These are phyloP conservation scores for Aspergillus haitiensis DNA, from an alignment of 495 filamentous ascomycete species.

Conservation along the genomic window DNA sequence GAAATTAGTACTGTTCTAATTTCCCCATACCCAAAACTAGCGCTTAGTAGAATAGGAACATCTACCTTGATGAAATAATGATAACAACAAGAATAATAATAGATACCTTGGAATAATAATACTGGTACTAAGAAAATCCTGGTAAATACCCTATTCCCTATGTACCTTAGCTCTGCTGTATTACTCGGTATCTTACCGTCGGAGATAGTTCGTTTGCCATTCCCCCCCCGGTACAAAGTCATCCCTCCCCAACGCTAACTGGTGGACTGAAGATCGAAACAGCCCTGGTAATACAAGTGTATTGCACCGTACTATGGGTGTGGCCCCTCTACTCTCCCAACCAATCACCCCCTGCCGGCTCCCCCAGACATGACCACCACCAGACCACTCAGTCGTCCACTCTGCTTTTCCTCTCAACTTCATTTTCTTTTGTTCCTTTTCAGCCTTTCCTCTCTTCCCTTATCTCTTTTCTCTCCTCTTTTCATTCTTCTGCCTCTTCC, in stretches of 20 bases:
- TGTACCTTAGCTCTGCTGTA: neutral
- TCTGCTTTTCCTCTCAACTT: conserved; percentile 24
- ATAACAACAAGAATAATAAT: conserved; percentile 5
- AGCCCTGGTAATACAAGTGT: conserved; percentile 23
- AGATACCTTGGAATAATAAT: neutral
- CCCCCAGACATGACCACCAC: conserved; percentile 16
- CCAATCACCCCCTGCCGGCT: conserved; percentile 24
- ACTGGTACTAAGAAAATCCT: neutral
- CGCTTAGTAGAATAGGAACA: conserved; percentile 2
- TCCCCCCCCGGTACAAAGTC: too few species aligned
- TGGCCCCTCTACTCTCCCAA: conserved; percentile 20
- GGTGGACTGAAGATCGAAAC: conserved; percentile 21
- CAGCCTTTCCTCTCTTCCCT: conserved; percentile 13
- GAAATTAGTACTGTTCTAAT: conserved; percentile 1
- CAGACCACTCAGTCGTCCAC: conserved; percentile 14
- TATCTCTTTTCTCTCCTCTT: conserved; percentile 10
- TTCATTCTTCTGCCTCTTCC: conserved; percentile 9
- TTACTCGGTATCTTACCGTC: conserved; percentile 15
- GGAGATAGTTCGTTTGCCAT: conserved; percentile 16
- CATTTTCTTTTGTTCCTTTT: conserved; percentile 20
- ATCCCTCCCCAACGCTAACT: conserved; percentile 15
- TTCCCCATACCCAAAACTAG: conserved; percentile 15
- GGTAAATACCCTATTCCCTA: neutral
- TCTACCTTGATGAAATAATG: conserved; percentile 9
- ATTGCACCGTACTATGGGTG: conserved; percentile 13